Conservation (phyloP, 2,329 filamentous ascomycete species). For the Tolypocladium ovalisporum region DNA sequence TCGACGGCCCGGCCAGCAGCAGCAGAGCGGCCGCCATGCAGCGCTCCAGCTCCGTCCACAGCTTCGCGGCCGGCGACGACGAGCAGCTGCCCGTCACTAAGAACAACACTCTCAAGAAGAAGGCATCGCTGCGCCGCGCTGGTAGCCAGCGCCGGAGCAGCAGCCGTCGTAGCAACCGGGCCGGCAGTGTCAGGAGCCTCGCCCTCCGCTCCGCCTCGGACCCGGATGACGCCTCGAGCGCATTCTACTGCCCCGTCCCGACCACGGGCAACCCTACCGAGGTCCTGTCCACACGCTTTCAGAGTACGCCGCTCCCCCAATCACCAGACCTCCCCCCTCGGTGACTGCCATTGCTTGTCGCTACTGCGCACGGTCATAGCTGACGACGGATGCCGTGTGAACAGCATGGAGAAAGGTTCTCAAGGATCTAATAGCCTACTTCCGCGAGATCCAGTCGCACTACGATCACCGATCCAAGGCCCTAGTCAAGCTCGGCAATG, state of each 20-base stretch:
- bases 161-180: conserved; percentile 71
- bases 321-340: too few species aligned
- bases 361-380: neutral
- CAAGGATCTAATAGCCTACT: conserved; percentile 89
- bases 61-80: conserved; percentile 36
- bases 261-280: conserved; percentile 84
- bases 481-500: conserved; percentile 70
- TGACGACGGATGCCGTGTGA: neutral
- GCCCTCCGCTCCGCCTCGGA: conserved; percentile 59
- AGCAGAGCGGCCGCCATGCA: conserved; percentile 31
- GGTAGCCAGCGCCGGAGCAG: conserved; percentile 67
- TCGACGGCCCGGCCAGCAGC: conserved; percentile 32
- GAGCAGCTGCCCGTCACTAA: conserved; percentile 32
- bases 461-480: conserved; percentile 82
- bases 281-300: conserved; percentile 74
- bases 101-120: conserved; percentile 79
- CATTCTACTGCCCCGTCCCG: conserved; percentile 82
- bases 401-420: conserved; percentile 88
- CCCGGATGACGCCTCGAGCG: conserved; percentile 64
- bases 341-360: neutral
- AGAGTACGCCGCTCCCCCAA: conserved; percentile 45
- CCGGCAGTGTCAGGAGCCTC: conserved; percentile 78
- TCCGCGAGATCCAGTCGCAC: conserved; percentile 79
- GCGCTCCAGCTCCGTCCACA: conserved; percentile 50
- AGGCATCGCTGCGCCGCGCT: conserved; percentile 62